Conservation (phyloP, 768 basidiomycete species). For the Leccinum uliginosum region DNA sequence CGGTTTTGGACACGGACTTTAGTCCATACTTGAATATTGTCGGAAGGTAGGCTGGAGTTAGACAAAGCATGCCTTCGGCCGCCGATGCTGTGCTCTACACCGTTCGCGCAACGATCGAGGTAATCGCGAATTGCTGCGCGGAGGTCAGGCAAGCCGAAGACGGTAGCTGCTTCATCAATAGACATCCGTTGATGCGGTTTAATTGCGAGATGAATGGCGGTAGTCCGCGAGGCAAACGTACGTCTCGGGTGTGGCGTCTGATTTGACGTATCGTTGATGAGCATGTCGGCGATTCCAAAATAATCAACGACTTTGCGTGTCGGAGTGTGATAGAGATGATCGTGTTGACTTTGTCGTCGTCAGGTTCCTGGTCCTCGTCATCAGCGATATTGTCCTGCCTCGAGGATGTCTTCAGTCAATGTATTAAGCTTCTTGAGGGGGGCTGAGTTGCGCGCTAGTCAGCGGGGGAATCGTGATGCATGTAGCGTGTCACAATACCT, state of each 20-base stretch:
- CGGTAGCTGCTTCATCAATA: background rate
- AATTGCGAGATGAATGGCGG: background rate
- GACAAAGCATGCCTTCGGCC: background rate
- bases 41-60: background rate
- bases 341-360: background rate
- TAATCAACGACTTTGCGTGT: background rate
- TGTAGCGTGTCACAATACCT: conserved; percentile 35
- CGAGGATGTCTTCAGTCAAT: conserved; percentile 80
- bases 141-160: background rate
- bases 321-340: background rate
- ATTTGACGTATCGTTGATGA: background rate
- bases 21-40: background rate
- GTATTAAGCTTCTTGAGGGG: conserved; percentile 74
- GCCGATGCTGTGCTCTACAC: background rate
- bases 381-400: conserved; percentile 41
- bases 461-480: background rate
- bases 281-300: background rate
- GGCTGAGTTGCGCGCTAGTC: conserved; percentile 31
- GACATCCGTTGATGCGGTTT: background rate
- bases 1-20: background rate
- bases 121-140: background rate
- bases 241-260: background rate
- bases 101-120: background rate
- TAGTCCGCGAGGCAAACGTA: background rate
- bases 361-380: background rate